These are phyloP conservation scores for Dittrichia graveolens DNA, from an alignment of 129 eudicot species.

Conservation along the genomic window DNA sequence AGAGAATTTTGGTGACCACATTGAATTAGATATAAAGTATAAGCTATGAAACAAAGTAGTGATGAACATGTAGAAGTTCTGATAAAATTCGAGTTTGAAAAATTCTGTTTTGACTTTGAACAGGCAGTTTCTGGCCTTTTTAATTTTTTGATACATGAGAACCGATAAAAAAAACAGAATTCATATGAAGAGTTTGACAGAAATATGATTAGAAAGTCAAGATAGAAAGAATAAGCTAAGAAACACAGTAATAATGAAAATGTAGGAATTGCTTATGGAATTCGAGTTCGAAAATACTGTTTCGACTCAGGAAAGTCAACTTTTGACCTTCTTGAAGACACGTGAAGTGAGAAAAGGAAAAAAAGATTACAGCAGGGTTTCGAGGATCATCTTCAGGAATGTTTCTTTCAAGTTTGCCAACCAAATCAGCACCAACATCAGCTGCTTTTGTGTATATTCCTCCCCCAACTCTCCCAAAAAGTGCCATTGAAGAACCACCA, in stretches of 20 bases:
- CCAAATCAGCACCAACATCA: conserved; percentile 62
- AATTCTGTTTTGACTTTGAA: no score
- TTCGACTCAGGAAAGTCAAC: conserved; percentile 3
- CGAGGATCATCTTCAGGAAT: conserved; percentile 67
- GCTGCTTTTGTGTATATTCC: conserved; percentile 67
- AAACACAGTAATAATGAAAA: neutral
- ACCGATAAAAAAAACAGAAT: no score
- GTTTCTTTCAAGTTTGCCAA: conserved; percentile 54
- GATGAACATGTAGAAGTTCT: neutral
- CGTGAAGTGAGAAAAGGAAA: neutral
- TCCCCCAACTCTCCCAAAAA: conserved; percentile 66
- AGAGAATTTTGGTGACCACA: no score
- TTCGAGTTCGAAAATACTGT: neutral
- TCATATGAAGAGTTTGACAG: no score
- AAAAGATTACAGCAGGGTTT: conserved; percentile 54
- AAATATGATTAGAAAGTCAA: no score
- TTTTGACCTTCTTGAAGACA: neutral
- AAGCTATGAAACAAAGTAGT: neutral
- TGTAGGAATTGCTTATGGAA: neutral
- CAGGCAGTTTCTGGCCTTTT: no score
- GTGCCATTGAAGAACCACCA: conserved; percentile 43
- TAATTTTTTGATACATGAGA: no score
- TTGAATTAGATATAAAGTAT: no score
- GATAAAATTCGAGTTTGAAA: no score
- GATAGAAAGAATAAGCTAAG: no score